Evolutionary conservation across 1,139 yeast genomes (phyloP).

Genomic region (Candida mesenterica): DNA sequence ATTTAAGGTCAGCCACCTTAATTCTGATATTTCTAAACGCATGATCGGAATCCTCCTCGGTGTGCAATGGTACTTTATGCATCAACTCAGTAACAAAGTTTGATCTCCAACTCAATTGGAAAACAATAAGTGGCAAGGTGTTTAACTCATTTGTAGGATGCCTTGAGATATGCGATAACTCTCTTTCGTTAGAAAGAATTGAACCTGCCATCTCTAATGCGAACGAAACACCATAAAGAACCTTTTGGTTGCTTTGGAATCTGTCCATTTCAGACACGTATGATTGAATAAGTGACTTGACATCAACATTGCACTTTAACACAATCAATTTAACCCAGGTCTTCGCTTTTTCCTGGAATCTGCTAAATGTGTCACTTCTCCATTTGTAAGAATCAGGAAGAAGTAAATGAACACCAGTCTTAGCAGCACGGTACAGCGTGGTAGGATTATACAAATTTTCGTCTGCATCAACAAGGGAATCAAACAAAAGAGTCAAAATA

Average conservation of each 20-base stretch:
- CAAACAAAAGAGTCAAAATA: slow-evolving; percentile 70
- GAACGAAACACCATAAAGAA: slow-evolving; percentile 81
- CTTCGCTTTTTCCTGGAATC: slow-evolving; percentile 58
- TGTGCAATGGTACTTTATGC: slow-evolving; percentile 34
- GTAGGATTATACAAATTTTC: slow-evolving; percentile 83
- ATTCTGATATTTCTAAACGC: slow-evolving; percentile 26
- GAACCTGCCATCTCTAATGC: slow-evolving; percentile 87
- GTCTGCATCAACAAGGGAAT: slow-evolving; percentile 84
- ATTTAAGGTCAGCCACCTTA: slow-evolving; percentile 14
- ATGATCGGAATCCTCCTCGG: slow-evolving; percentile 28
- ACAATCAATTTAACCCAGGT: slow-evolving; percentile 63
- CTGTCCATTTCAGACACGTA: slow-evolving; percentile 58
- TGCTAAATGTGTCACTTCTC: slow-evolving; percentile 66
- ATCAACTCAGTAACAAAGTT: slow-evolving; percentile 44
- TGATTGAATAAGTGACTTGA: slow-evolving; percentile 73
- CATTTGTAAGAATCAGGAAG: slow-evolving; percentile 79
- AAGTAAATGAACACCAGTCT: slow-evolving; percentile 56
- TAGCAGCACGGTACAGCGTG: slow-evolving; percentile 60
- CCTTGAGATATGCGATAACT: slow-evolving; percentile 37
- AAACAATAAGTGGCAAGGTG: slow-evolving; percentile 69
- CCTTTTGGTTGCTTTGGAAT: slow-evolving; percentile 29
- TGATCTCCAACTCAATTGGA: slow-evolving; percentile 77
- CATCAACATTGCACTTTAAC: slow-evolving; percentile 62
- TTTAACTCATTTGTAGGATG: slow-evolving; percentile 35
- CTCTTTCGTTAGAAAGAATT: slow-evolving; percentile 63